phyloP scores from a whole-genome alignment of 108 stramenopile species.

The Fragilaria crotonensis region DNA sequence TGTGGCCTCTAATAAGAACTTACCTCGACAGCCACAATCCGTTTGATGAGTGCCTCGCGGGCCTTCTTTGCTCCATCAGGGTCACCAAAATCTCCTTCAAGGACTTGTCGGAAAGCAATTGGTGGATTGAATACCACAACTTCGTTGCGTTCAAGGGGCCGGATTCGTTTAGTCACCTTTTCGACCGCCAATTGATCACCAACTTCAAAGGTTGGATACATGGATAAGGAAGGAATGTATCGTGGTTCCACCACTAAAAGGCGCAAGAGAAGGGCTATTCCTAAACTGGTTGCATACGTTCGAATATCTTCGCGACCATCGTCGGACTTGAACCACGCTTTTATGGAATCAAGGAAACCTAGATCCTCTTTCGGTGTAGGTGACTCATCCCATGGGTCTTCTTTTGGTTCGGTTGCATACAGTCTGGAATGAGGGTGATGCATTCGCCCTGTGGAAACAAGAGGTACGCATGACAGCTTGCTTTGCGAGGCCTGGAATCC shows the following conservation, averaged over 20 bases:
- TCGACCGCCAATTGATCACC: conserved; percentile 96
- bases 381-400: neutral
- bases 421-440: no score
- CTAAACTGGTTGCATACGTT: conserved; percentile 72
- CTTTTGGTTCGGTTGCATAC: neutral
- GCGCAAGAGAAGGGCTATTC: conserved; percentile 58
- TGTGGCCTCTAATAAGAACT: conserved; percentile 5
- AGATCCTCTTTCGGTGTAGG: neutral
- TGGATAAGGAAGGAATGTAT: conserved; percentile 88
- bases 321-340: conserved; percentile 17
- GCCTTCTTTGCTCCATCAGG: conserved; percentile 36
- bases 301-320: conserved; percentile 75
- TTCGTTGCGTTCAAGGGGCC: conserved; percentile 80
- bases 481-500: no score
- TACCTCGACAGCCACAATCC: conserved; percentile 91
- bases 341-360: neutral
- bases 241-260: conserved; percentile 88
- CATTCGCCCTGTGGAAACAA: no score
- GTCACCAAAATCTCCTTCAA: conserved; percentile 35
- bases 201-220: conserved; percentile 96
- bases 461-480: no score
- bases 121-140: conserved; percentile 97
- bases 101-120: conserved; percentile 67
- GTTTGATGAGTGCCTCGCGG: conserved; percentile 90
- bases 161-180: conserved; percentile 85